Evolutionary conservation across 2,329 filamentous ascomycete species (phyloP), one percentile per base, ranked within the genome.

Genomic region (Pseudocercospora vitis): DNA sequence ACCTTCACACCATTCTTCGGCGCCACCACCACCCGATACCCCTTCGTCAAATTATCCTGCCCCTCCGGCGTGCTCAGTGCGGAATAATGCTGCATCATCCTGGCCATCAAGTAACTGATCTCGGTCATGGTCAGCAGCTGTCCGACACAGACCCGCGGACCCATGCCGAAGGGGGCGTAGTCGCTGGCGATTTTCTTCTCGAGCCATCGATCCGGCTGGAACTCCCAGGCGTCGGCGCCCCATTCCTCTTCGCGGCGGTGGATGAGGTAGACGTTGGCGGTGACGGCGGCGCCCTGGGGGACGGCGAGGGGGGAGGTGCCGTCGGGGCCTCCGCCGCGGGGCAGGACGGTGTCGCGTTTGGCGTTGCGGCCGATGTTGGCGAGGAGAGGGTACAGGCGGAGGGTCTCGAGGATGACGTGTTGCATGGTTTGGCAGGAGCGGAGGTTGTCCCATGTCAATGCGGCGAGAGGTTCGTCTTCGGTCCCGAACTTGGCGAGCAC

Each of bases 181-280:
- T 59, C 52, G 4, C 56, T 39, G 0, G 56, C 57, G 56, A 66
- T 9, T 56, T 56, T 59, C 32, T 48, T 55, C 51, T 39, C 62
- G 9, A 52, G 53, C 68, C 40, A 66, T 14, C 66, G 64, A 61
- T 49, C 57, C 32, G 46, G 65, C 21, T 76, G 76, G 66, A 74
- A 81, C 28, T 72, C 69, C 56, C 58, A 55, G 2, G 76, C 75
- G 33, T 80, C 77, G 3, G 69, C 60, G 3, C 78, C 77, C 63
- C 73, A 80, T 40, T 76, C 64, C 42, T 76, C 73, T 23, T 70
- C 68, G 12, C 75, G 72, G 2, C 74, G 73, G 59, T 81, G 79
- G 68, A 80, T 78, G 29, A 70, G 63, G 60, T 74, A 78, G n/a
- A 74, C 67, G 50, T 62, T 67, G 55, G 76, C 76, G 28, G 68